Evolutionary conservation across 306 rosid species (phyloP), one percentile per base, ranked within the genome.

Genomic region (Fragaria nilgerrensis): DNA sequence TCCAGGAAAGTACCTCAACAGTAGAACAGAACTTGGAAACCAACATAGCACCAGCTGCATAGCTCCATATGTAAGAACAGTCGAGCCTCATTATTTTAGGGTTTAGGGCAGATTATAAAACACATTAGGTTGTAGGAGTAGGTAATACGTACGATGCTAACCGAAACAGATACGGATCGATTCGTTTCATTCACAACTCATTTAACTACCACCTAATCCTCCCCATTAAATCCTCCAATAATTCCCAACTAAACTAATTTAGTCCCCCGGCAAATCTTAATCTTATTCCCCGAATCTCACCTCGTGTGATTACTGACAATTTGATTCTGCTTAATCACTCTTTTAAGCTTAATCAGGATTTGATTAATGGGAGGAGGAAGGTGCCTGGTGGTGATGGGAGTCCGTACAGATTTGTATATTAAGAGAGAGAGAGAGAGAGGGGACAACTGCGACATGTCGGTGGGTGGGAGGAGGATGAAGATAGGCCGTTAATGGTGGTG

Each of bases 91-190:
- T 50, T 50, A 50, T 50, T 50, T 50, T 50, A 50, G 56, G n/a
- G n/a, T 50, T 45, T 50, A 50, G n/a, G n/a, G 8, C 25, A 53
- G 61, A 53, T 5, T 49, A 5, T 8, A 71, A 0, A 16, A 36
- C 20, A 3, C 1, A 76, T 73, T 70, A 79, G 83, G 85, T 41
- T 7, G 44, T 59, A 23, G 64, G 63, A 76, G 78, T 78, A 23
- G 86, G 93, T 85, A 84, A 81, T 78, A 78, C 32, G 92, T 89
- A 86, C 86, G 82, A 67, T n/a, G 77, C 89, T 80, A 84, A 89
- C 86, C 78, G 82, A 89, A 85, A 7, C 16, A 45, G 87, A 85
- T 82, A 80, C 88, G 85, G 80, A 80, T 87, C 84, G 32, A 69
- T 78, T 52, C 70, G 63, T 47, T 61, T 4, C 79, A 49, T 76